Base-by-base conservation (phyloP, 805 yeast genomes). In the Sungouiella thailandica region DNA sequence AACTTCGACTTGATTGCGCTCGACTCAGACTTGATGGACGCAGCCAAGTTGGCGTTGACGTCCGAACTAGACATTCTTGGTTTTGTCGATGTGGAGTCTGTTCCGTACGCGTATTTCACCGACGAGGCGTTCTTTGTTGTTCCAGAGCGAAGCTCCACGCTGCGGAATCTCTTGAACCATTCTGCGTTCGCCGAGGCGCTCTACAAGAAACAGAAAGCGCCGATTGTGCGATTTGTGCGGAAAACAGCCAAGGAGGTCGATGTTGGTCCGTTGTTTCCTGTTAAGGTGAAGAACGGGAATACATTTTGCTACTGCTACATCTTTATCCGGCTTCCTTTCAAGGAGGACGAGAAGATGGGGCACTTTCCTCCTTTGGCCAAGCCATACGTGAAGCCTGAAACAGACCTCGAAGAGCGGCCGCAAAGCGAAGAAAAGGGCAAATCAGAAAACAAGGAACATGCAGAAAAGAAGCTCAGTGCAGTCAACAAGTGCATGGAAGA, bases 271-370 rank as follows among this genome's bases (percentile, higher is more conserved):
- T 57, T 82, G 42, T 57, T 68, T 10, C 94, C 93, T 0, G 52
- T 40, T 15, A 36, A 31, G 23, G 29, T 44, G 24, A 32, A 31
- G 23, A 25, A 31, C 5, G 29, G 48, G 4, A 31, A 28, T 1
- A 32, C 34, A 4, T 40, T 29, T 36, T 40, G 52, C 13, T 62
- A 72, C 38, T 67, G 70, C 0, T 66, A 85, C 34, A 57, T 72
- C 1, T 51, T 79, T 42, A 68, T 69, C 9, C 61, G 79, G 29
- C 51, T 87, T 9, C 93, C 96, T 2, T 84, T 74, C 54, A 70
- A 72, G 27, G 95, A 85, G 43, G 96, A 88, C 53, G 82, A 78
- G 41, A 74, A 75, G 44, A 63, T 77, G 11, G 76, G 88, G 3
- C 66, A 65, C 16, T 74, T 82, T 44, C 64, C 67, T 1, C 23